These are phyloP conservation scores for Sporothrix sp. DNA, from an alignment of 2,329 filamentous ascomycete genomes.

Conservation along the genomic window DNA sequence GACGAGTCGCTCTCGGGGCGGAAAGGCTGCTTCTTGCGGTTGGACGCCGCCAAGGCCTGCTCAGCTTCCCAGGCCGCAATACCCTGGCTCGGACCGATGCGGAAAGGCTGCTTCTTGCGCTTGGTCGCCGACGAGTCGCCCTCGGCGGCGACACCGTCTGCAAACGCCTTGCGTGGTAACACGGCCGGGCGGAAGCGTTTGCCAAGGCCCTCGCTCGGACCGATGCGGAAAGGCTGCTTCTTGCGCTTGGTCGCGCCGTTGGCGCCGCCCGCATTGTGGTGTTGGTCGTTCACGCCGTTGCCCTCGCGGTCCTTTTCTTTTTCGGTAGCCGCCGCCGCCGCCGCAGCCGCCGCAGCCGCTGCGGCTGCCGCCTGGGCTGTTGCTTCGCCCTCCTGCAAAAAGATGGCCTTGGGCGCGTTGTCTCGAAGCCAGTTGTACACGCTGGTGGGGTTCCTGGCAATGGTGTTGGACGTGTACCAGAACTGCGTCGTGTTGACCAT, in stretches of 20 bases:
- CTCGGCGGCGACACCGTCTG: conserved; percentile 11
- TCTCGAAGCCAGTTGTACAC: conserved; percentile 93
- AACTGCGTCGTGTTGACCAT: conserved; percentile 2
- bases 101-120: no score
- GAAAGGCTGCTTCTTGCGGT: no score
- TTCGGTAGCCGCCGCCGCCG: conserved; percentile 19
- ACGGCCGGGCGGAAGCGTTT: no score
- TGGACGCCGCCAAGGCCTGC: no score
- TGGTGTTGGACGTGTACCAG: conserved; percentile 34
- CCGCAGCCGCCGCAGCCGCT: conserved; percentile 16
- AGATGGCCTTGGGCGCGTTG: conserved; percentile 66
- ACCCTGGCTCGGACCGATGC: no score
- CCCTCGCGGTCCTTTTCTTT: conserved; percentile 31
- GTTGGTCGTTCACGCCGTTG: conserved; percentile 20
- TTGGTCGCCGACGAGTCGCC: conserved; percentile 17
- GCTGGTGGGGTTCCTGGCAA: conserved; percentile 71
- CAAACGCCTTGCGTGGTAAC: conserved; percentile 24
- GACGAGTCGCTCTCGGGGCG: no score
- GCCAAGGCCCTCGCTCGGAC: no score
- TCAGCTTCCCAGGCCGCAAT: no score
- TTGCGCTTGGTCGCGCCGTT: conserved; percentile 10
- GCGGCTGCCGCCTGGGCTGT: conserved; percentile 22
- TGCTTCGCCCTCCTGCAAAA: conserved; percentile 64
- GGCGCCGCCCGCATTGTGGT: conserved; percentile 15
- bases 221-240: no score